Evolutionary conservation across 495 filamentous ascomycete species (phyloP), one percentile per base, ranked within the genome.

Genomic region (Xylaria flabelliformis): DNA sequence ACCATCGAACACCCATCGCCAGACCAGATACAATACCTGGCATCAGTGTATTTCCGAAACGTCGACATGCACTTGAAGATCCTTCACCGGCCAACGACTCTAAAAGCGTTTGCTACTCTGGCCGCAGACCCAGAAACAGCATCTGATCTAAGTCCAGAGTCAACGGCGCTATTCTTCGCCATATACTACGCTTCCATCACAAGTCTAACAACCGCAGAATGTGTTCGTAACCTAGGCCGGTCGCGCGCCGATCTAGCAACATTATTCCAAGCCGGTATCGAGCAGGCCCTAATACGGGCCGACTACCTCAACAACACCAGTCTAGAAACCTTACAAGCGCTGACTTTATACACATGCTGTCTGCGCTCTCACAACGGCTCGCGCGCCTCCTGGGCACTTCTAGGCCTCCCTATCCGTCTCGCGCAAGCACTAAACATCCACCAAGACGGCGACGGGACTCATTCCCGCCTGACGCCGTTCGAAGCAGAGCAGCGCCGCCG

Each of bases 401-500:
- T 83, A 0, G 85, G 87, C 3, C 76, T 94, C 2, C 85, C 89
- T 3, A 82, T 94, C 29, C 88, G 92, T 4, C 88, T 94, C 63
- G 91, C 90, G 4, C 91, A 94, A 69, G 88, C 88, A 6, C 77
- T 94, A 9, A 88, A 90, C 10, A 80, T 95, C 12, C 92, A 94
- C 77, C 85, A 89, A 4, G 92, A 94, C 72, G 89, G 88, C 1
- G 92, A 94, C 72, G 89, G 88, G 1, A 81, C 80, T 15, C 71
- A 69, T 55, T 39, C 73, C 3, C 51, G 61, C n/a, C 88, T 92
- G 7, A 81, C 84, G 0, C 88, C 91, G 0, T 93, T 91, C 68
- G 91, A 93, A 59, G 88, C 87, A 0, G 93, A 95, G 81, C 89
- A 93, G 84, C 87, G 93, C 36, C 86, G 93, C 53, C 86, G 93